Evolutionary conservation across 1,284 basidiomycete species (phyloP), one percentile per base, ranked within the genome.

Genomic region (Xerocomus nothofagi): DNA sequence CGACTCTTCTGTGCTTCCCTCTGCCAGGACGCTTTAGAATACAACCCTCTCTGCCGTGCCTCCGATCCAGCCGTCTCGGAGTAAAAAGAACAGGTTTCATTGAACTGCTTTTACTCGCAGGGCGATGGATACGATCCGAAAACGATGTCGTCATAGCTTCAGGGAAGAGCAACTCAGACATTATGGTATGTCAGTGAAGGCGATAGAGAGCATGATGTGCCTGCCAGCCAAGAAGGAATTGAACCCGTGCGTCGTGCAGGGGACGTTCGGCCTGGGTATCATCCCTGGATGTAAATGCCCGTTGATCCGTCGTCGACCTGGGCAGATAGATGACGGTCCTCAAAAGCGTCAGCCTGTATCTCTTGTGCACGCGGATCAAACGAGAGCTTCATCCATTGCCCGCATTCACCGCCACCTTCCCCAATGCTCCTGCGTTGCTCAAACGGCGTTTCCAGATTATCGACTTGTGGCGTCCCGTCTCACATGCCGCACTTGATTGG

Each of bases 401-500:
- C 77, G 81, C 6, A 78, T 85, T 11, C 71, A 71, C 34, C 73
- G 76, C 8, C 82, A 84, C 56, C 73, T 81, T 17, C 77, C 79
- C 0, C 3, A 77, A 81, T 24, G 79, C 72, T 0, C 74, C 73
- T 0, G 44, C 46, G 17, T 12, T 60, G 41, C 51, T 67, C 66
- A 49, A 64, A 43, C 61, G 60, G 1, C 80, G 84, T 31, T 81
- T 75, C 30, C 77, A 77, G 52, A 73, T 81, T 44, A 51, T 81
- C 65, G 80, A 81, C 60, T 63, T 81, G 50, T 82, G 80, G 80
- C 69, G 78, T 17, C 79, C 79, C 1, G 73, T 82, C 53, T 65
- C 69, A 27, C 67, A 75, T 40, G 60, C 73, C 3, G 79, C 73
- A 12, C 62, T 70, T 18, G 76, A 81, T 55, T 66, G 65, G 54